A percentile compares a stretch with the other conserved stretches of the same genome.
phyloP scores from a whole-genome alignment of 1,284 basidiomycete species.

The Somion occarium region DNA sequence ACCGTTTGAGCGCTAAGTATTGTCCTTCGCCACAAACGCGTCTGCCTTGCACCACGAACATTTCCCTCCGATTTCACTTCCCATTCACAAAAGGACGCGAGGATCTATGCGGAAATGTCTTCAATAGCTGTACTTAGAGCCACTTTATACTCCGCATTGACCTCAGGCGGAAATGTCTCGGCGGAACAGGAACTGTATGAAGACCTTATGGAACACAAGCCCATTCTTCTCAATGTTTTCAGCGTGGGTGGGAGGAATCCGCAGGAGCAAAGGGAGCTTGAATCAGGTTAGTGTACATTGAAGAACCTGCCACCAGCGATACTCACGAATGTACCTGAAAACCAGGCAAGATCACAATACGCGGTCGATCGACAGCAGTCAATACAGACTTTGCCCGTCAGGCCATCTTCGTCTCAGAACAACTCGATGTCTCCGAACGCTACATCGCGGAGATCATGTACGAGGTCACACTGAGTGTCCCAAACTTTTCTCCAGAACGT shows the following conservation, averaged over 20 bases:
- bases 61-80: too few relatives aligned
- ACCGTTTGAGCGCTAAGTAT: background rate
- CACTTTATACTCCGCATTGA: conserved; percentile 35
- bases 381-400: conserved; percentile 75
- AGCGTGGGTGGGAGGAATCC: conserved; percentile 57
- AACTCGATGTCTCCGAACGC: conserved; percentile 75
- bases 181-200: conserved; percentile 73
- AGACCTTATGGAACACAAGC: conserved; percentile 61
- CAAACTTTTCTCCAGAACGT: conserved; percentile 52
- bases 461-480: conserved; percentile 54
- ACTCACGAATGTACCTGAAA: conserved; percentile 6
- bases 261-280: conserved; percentile 67
- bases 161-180: conserved; percentile 37
- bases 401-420: conserved; percentile 67
- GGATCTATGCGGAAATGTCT: conserved; percentile 30
- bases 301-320: too few relatives aligned
- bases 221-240: conserved; percentile 55
- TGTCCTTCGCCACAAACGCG: background rate
- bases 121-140: conserved; percentile 39
- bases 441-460: conserved; percentile 69
- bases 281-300: conserved; percentile 54
- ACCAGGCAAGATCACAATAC: conserved; percentile 55
- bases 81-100: background rate
- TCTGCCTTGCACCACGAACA: too few relatives aligned
- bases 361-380: conserved; percentile 57